Evolutionary conservation across 352 stramenopile genomes (phyloP).

Genomic region (Pythium rhizo-oryzae): DNA sequence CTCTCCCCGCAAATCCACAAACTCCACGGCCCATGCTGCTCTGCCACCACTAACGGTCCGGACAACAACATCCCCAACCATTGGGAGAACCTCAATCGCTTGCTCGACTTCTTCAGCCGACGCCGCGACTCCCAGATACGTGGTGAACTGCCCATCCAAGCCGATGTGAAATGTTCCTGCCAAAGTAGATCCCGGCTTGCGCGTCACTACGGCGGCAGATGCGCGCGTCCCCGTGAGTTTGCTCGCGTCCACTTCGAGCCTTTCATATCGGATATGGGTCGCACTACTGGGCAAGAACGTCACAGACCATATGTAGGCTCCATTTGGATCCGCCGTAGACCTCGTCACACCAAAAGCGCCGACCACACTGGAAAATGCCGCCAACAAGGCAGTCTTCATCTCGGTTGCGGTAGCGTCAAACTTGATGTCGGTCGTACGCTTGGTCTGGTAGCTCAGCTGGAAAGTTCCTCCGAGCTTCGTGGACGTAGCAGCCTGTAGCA

Average conservation of each 20-base stretch:
- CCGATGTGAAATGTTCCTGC: conserved; percentile 33
- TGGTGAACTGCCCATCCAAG: conserved; percentile 28
- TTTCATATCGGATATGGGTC: conserved; percentile 18
- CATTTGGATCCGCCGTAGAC: conserved; percentile 35
- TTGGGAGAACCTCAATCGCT: conserved; percentile 27
- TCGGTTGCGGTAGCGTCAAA: conserved; percentile 43
- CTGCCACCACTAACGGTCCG: conserved; percentile 4
- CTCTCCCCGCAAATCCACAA: conserved; percentile 23
- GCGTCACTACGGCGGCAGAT: conserved; percentile 7
- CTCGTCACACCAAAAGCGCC: conserved; percentile 32
- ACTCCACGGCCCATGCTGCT: conserved; percentile 35
- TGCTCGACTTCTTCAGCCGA: conserved; percentile 31
- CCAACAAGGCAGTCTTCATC: conserved; percentile 40
- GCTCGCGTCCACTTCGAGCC: conserved; percentile 28
- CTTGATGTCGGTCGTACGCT: conserved; percentile 41
- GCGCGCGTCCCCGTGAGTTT: conserved; percentile 29
- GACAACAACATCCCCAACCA: conserved; percentile 25
- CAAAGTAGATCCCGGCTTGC: conserved; percentile 26
- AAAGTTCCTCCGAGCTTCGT: conserved; percentile 37
- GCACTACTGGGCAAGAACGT: conserved; percentile 33
- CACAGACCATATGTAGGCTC: conserved; percentile 40
- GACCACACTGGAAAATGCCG: conserved; percentile 26
- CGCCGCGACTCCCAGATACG: conserved; percentile 13
- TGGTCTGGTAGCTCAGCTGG: conserved; percentile 37
- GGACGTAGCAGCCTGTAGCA: conserved; percentile 35